These are phyloP conservation scores for Hanseniaspora valbyensis DNA, from an alignment of 805 yeast species.

Conservation along the genomic window DNA sequence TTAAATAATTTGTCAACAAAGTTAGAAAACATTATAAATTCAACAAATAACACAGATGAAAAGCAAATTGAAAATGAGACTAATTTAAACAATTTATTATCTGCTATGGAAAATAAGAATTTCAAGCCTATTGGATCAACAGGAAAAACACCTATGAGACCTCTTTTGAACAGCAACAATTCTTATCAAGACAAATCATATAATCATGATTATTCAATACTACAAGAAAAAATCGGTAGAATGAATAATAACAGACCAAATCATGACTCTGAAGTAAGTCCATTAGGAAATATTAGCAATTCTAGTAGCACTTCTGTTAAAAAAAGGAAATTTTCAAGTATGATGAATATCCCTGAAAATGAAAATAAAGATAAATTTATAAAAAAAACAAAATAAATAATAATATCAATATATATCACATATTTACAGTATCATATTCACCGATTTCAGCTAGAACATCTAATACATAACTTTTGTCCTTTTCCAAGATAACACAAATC, in stretches of 20 bases:
- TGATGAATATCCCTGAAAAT: conserved; percentile 1
- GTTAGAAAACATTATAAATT: conserved; percentile 4
- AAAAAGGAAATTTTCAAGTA: conserved; percentile 8
- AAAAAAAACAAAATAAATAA: not conserved
- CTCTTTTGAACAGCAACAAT: not conserved
- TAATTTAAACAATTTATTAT: conserved; percentile 14
- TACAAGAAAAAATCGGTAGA: conserved; percentile 2
- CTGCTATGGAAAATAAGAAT: conserved; percentile 17
- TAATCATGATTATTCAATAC: not conserved
- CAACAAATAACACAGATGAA: not conserved
- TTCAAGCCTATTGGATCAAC: conserved; percentile 19
- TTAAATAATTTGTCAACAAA: conserved; percentile 10
- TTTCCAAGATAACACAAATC: conserved; percentile 58
- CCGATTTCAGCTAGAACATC: conserved; percentile 37
- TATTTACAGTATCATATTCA: conserved; percentile 39
- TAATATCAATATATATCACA: conserved; percentile 19
- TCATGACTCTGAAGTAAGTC: not conserved
- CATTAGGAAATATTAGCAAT: not conserved
- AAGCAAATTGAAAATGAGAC: conserved; percentile 12
- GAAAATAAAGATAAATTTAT: too few species aligned
- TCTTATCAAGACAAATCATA: not conserved
- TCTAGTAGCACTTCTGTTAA: conserved; percentile 4
- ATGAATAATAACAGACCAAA: not conserved
- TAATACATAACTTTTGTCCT: conserved; percentile 47
- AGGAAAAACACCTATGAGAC: conserved; percentile 20